These are phyloP conservation scores for Circinella umbellata DNA, from an alignment of 371 early-diverging fungal species.

Conservation along the genomic window DNA sequence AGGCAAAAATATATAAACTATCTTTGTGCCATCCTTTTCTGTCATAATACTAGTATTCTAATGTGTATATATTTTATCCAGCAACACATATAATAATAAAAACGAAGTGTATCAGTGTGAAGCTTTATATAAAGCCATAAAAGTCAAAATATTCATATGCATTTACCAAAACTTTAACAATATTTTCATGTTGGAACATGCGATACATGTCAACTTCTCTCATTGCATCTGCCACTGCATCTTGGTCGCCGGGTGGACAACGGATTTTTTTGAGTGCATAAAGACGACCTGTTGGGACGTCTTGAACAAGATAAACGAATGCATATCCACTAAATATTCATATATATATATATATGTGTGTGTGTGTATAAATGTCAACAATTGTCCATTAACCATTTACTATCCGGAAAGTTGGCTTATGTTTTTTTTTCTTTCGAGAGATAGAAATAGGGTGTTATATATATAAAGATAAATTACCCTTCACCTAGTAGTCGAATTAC, in stretches of 20 bases:
- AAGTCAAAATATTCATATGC: background rate
- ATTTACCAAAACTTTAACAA: slow-evolving; percentile 67
- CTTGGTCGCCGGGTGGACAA: slow-evolving; percentile 61
- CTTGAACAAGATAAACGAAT: slow-evolving; percentile 70
- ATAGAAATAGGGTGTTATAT: background rate
- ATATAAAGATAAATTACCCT: slow-evolving; percentile 48
- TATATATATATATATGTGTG: too few species aligned
- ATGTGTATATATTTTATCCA: background rate
- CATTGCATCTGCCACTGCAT: slow-evolving; percentile 62
- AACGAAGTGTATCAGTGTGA: too few species aligned
- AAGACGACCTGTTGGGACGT: slow-evolving; percentile 46
- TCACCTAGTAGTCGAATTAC: slow-evolving; percentile 64
- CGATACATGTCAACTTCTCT: slow-evolving; percentile 74
- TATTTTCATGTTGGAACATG: slow-evolving; percentile 67
- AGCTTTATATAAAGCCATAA: background rate
- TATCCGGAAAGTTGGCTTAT: background rate
- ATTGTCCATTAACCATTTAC: background rate
- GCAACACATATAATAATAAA: background rate
- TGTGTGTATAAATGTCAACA: too few species aligned
- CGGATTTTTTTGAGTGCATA: slow-evolving; percentile 74
- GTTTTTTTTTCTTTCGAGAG: too few species aligned
- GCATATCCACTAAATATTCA: slow-evolving; percentile 66
- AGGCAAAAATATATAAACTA: slow-evolving; percentile 67
- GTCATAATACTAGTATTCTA: slow-evolving; percentile 60
- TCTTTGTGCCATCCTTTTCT: slow-evolving; percentile 62